These are phyloP conservation scores for Rhododendron ovatum DNA, from an alignment of 148 eudicot genomes.

Conservation along the genomic window DNA sequence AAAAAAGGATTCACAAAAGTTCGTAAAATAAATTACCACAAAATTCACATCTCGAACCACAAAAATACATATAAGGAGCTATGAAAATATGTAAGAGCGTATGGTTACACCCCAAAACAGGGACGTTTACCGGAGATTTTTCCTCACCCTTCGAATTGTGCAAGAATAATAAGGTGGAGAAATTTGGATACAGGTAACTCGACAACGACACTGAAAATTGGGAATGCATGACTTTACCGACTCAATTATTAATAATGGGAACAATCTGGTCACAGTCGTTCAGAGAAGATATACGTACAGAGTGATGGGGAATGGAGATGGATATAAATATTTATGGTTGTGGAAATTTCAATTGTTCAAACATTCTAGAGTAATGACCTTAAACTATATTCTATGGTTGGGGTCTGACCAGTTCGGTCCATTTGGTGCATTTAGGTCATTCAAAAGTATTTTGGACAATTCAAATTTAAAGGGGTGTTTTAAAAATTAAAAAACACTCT, in stretches of 20 bases:
- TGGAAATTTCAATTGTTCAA: neutral
- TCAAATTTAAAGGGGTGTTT: too few species aligned
- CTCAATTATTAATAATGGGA: neutral
- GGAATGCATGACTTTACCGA: neutral
- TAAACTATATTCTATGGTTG: too few species aligned
- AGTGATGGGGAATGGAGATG: neutral
- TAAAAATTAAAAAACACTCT: too few species aligned
- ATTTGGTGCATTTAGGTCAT: too few species aligned
- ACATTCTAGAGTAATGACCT: neutral
- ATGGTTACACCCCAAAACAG: neutral
- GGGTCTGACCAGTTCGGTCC: too few species aligned
- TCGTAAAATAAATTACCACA: neutral
- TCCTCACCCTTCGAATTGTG: neutral
- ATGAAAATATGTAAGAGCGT: too few species aligned
- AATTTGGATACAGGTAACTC: neutral
- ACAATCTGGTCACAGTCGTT: neutral
- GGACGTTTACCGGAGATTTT: neutral
- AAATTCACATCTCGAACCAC: too few species aligned
- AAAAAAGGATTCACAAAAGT: neutral
- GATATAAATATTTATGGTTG: too few species aligned
- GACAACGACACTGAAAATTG: neutral
- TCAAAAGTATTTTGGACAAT: too few species aligned
- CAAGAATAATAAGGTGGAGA: neutral
- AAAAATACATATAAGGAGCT: too few species aligned
- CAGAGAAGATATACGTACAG: neutral